Base-by-base conservation (phyloP, 345 rosid genomes). In the Carallia brachiata region DNA sequence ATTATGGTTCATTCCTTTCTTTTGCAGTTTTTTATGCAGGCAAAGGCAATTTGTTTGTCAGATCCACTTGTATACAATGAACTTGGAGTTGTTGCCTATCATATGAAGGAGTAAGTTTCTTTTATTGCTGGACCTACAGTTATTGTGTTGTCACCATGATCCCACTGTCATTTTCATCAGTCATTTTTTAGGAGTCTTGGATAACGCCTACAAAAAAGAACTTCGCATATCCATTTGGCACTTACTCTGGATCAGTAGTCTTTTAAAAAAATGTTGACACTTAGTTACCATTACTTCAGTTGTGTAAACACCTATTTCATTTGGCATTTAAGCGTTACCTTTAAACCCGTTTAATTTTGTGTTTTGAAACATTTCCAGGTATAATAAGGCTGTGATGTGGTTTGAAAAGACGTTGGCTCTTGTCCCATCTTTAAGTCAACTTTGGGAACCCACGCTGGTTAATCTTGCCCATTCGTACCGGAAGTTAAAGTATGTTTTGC, bases 1-100 rank as follows among this genome's bases (percentile, higher is more conserved):
- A 17, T 69, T 63, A 63, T 81, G 63, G 76, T 50, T 40, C 37
- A 6, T 36, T 23, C 39, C 36, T 66, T 48, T 72, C 34, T 65
- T 74, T 74, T 73, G 16, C 85, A 95, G 98, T 95, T 95, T 78
- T 87, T 90, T 71, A 86, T 89, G 90, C 96, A 92, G 92, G 96
- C 98, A 61, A 92, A 90, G 86, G 71, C 84, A 59, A 89, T 92
- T 66, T 92, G 97, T 71, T 87, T 94, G 65, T 89, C 94, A 28
- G 98, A 95, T 81, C 99, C 99, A 62, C 90, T 92, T 75, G 94
- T 95, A 37, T 90, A 86, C 76, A 95, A 92, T 73, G 99, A 95
- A 84, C 92, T 92, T 8, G 99, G 98, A 54, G 97, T 95, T 80
- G 99, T 95, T 81, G 91, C 99, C 64, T 95, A 86, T 82, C 83